phyloP scores from a whole-genome alignment of 495 filamentous ascomycete species.

The Lasiosphaeria ovina region DNA sequence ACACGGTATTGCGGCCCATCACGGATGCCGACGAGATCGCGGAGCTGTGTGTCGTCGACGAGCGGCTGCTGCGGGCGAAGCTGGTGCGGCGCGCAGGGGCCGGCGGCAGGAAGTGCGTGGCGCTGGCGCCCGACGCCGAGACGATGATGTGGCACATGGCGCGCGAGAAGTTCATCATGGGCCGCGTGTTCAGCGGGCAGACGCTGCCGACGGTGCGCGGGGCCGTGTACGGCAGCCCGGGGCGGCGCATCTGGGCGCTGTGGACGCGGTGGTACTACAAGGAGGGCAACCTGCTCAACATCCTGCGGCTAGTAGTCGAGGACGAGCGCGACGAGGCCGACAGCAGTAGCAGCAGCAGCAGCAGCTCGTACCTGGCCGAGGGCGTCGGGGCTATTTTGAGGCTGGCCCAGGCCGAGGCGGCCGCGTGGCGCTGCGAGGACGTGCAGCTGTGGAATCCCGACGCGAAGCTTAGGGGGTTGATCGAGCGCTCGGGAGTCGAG shows the following conservation, averaged over 20 bases:
- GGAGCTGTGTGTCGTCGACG: constrained; percentile 58
- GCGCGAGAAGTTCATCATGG: constrained; percentile 78
- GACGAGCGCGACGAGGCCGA: constrained; percentile 24
- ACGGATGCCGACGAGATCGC: constrained; percentile 51
- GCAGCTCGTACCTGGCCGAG: constrained; percentile 43
- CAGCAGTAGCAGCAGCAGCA: no score
- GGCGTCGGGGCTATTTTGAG: constrained; percentile 56
- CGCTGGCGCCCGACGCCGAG: constrained; percentile 70
- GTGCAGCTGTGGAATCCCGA: constrained; percentile 55
- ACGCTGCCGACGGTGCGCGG: constrained; percentile 62
- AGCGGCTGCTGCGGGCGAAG: constrained; percentile 41
- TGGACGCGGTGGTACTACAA: constrained; percentile 74
- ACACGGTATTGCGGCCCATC: constrained; percentile 35
- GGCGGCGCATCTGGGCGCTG: constrained; percentile 67
- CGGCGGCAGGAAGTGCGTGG: constrained; percentile 50
- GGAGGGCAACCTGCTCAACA: constrained; percentile 68
- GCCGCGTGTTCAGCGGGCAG: constrained; percentile 45
- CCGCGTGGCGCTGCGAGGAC: constrained; percentile 42
- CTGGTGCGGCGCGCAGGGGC: constrained; percentile 34
- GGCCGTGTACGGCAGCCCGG: constrained; percentile 50
- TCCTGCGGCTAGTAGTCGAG: constrained; percentile 77
- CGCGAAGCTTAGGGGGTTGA: constrained; percentile 28
- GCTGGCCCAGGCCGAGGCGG: constrained; percentile 38
- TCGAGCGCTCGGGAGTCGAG: constrained; percentile 43
- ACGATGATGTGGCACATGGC: constrained; percentile 81